Base-by-base conservation (phyloP, 345 rosid genomes). In the Citrus australasica region DNA sequence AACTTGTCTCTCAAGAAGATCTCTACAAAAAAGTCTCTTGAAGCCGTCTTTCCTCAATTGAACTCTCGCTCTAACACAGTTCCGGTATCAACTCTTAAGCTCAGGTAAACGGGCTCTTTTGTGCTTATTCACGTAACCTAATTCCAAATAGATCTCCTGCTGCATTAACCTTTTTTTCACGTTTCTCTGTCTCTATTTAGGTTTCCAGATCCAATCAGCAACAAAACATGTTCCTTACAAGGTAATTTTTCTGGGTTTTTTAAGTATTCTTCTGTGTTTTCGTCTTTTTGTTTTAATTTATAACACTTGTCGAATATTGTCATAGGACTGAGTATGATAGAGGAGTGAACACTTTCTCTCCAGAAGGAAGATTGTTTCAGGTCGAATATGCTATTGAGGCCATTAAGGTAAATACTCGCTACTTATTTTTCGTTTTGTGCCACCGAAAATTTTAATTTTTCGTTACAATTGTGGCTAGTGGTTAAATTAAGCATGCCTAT, bases 331-430 rank as follows among this genome's bases (percentile, higher is more conserved):
- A 96, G 95, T 96, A 96, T 82, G 99, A 96, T 77, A 88, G 99
- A 86, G 98, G 99, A 79, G 99, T 96, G 51, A 96, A 96, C 90
- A 96, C 99, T 67, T 96, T 96, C 81, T 96, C 99, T 77, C 98
- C 99, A 1, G 98, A 96, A 84, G 99, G 99, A 19, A 81, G 99
- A 79, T 82, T 96, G 65, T 94, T 96, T 84, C 99, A 96, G 81
- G 99, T 96, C 11, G 99, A 96, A 78, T 96, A 96, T 83, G 99
- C 99, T 37, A 94, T 96, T 80, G 98, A 96, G 87, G 98, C 99
- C 76, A 94, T 96, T 86, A 96, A 94, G 97, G 99, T 96, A 83
- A 71, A 55, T 7, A 14, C 28, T 7, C 33, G 10, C 25, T 64
- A 5, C 22, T 48, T 65, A 3, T 14, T n/a, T 53, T 66, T 38